These are phyloP conservation scores for Neodidymelliopsis sp. DNA, from an alignment of 2,329 filamentous ascomycete genomes.

Conservation along the genomic window DNA sequence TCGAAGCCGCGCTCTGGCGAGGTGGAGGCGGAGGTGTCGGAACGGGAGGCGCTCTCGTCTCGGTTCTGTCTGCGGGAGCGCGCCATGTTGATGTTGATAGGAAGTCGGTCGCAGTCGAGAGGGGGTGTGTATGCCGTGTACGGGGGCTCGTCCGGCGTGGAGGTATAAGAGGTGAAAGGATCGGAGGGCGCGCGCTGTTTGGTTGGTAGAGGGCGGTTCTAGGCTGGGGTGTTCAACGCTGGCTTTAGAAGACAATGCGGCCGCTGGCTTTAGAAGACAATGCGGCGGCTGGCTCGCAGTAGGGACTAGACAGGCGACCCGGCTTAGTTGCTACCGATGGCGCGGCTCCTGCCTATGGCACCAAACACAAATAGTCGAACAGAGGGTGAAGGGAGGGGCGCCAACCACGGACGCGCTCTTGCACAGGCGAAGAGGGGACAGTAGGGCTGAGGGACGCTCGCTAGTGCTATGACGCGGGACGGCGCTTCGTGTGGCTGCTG, in stretches of 20 bases:
- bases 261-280: background rate
- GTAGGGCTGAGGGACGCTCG: slow-evolving; percentile 18
- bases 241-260: background rate
- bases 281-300: slow-evolving; percentile 7
- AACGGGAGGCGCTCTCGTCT: slow-evolving; percentile 47
- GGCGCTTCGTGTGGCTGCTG: slow-evolving; percentile 16
- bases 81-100: slow-evolving; percentile 30
- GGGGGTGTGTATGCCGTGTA: background rate
- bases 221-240: slow-evolving; percentile 1
- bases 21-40: slow-evolving; percentile 70
- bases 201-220: background rate
- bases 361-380: slow-evolving; percentile 3
- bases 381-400: slow-evolving; percentile 10
- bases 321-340: slow-evolving; percentile 2
- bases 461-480: slow-evolving; percentile 22
- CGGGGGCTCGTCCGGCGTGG: background rate
- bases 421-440: slow-evolving; percentile 13
- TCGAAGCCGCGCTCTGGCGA: slow-evolving; percentile 80
- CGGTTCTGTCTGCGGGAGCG: slow-evolving; percentile 44
- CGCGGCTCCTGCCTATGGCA: background rate
- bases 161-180: background rate
- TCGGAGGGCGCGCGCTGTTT: background rate
- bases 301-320: slow-evolving; percentile 1
- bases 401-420: slow-evolving; percentile 13
- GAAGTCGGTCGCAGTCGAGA: background rate